Percentiles rank a stretch among this genome's conserved stretches.
Conservation (phyloP, 306 rosid genomes). For the Begonia masoniana region DNA sequence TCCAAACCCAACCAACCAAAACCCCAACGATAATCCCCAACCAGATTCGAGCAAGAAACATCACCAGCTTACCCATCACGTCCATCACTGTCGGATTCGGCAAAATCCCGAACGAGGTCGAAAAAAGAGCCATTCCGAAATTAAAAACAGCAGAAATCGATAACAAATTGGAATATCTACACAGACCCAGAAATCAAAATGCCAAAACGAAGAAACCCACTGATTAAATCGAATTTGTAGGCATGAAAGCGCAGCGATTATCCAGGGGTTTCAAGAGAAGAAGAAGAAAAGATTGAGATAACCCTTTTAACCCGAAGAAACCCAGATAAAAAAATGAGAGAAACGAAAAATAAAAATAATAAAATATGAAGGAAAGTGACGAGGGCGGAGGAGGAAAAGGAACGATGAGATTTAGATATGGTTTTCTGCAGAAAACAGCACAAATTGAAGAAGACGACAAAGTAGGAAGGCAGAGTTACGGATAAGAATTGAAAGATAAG, state of each 20-base stretch:
- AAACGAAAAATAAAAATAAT: not conserved
- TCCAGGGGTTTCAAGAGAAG: slow-evolving; percentile 15
- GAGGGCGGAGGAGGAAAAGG: too few species aligned
- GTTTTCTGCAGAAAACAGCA: slow-evolving; percentile 1
- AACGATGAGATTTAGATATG: slow-evolving; percentile 27
- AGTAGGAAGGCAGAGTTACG: slow-evolving; percentile 6
- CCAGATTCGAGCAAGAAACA: slow-evolving; percentile 62
- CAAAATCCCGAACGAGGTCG: slow-evolving; percentile 29
- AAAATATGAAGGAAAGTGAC: not conserved
- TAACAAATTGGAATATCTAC: not conserved
- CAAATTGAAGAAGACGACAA: slow-evolving; percentile 11
- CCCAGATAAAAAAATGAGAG: slow-evolving; percentile 1
- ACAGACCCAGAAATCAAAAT: not conserved
- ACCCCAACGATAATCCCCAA: slow-evolving; percentile 66
- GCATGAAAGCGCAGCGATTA: slow-evolving; percentile 15
- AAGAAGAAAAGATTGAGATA: not conserved
- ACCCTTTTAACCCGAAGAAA: slow-evolving; percentile 9
- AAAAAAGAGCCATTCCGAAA: slow-evolving; percentile 29
- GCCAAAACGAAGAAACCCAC: slow-evolving; percentile 7
- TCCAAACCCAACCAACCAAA: slow-evolving; percentile 88
- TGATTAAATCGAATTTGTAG: slow-evolving; percentile 16
- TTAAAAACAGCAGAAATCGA: not conserved
- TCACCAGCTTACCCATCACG: slow-evolving; percentile 23
- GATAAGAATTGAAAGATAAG: slow-evolving; percentile 59
- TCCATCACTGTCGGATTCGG: slow-evolving; percentile 20